Conservation (phyloP, 169 alveolate genomes). For the Eimeria praecox region DNA sequence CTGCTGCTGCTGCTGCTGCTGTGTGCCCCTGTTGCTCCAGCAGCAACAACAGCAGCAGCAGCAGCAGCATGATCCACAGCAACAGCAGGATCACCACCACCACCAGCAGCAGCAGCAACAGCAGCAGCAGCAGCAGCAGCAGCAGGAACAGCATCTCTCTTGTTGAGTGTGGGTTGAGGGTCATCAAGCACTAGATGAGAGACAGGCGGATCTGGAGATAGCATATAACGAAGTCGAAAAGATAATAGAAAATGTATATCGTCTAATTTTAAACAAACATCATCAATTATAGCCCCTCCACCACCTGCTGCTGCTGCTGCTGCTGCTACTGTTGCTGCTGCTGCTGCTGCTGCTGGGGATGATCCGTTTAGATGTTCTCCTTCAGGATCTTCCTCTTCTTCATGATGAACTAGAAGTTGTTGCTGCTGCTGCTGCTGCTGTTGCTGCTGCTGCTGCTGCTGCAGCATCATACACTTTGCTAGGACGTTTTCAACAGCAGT, state of each 20-base stretch:
- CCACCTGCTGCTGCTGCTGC: conserved; percentile 28
- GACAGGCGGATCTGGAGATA: conserved; percentile 10
- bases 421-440: neutral
- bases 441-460: neutral
- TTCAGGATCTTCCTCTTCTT: neutral
- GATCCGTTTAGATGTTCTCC: neutral
- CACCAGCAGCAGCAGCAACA: neutral
- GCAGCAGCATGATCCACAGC: neutral
- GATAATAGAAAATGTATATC: neutral
- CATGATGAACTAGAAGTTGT: neutral
- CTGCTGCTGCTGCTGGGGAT: neutral
- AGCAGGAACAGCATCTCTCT: neutral
- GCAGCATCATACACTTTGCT: neutral
- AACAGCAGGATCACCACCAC: neutral
- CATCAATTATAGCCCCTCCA: neutral
- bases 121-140: neutral
- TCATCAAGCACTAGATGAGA: conserved; percentile 2
- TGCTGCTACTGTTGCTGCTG: neutral
- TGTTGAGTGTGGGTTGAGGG: neutral
- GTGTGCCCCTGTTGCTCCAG: neutral
- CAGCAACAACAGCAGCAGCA: neutral
- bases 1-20: neutral
- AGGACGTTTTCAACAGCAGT: neutral
- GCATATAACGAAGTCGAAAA: neutral
- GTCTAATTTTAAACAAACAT: neutral